Evolutionary conservation across 2,329 filamentous ascomycete genomes (phyloP).

Genomic region (Monilinia laxa): DNA sequence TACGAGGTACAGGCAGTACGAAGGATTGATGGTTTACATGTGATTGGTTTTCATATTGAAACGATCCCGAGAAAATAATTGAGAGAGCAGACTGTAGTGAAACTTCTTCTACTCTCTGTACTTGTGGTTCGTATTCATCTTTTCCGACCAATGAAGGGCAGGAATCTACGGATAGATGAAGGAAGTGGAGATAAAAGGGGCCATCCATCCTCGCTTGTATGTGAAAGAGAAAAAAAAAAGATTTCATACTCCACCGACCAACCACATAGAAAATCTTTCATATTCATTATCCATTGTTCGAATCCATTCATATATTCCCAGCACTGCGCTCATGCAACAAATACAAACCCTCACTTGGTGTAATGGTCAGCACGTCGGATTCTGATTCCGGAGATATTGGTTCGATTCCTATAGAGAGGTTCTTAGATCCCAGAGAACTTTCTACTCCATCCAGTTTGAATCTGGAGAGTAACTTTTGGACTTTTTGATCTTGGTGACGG

Average conservation of each 20-base stretch:
- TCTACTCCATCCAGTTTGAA: neutral
- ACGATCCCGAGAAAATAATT: too few species aligned
- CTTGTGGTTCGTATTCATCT: neutral
- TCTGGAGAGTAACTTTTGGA: neutral
- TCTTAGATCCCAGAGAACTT: neutral
- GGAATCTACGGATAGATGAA: neutral
- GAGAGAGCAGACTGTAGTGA: too few species aligned
- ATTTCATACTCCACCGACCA: too few species aligned
- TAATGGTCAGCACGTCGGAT: slow-evolving; percentile 24
- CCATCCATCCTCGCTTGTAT: neutral
- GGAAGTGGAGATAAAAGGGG: neutral
- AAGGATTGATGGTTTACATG: too few species aligned
- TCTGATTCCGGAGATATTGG: slow-evolving; percentile 26
- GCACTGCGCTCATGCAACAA: rapidly evolving
- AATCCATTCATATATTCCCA: neutral
- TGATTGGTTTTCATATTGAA: too few species aligned
- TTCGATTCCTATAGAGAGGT: slow-evolving; percentile 24
- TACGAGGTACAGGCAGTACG: too few species aligned
- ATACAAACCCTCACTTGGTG: neutral
- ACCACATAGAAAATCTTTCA: too few species aligned
- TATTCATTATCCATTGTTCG: too few species aligned
- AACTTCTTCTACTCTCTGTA: neutral
- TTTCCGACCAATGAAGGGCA: neutral
- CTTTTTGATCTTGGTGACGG: neutral
- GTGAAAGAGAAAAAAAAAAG: neutral